phyloP scores from a whole-genome alignment of 441 rosid species.

The Francoa sonchifolia region DNA sequence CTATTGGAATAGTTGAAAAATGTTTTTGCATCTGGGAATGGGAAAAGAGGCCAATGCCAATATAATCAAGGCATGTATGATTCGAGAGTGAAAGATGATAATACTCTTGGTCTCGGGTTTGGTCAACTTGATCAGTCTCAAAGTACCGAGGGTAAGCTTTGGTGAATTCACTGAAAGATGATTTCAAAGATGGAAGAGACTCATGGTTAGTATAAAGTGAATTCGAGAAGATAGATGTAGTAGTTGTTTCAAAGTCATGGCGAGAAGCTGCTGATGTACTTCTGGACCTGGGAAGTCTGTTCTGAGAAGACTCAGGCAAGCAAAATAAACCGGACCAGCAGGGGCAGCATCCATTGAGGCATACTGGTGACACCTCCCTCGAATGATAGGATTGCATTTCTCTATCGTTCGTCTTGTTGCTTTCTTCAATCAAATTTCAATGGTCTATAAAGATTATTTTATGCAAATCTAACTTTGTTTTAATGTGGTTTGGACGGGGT shows the following conservation, averaged over 20 bases:
- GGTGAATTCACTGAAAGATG: conserved; percentile 52
- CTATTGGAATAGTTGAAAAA: conserved; percentile 14
- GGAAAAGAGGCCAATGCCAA: conserved; percentile 78
- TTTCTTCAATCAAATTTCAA: background rate
- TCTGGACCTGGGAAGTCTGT: conserved; percentile 16
- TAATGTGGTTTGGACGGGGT: too few relatives aligned
- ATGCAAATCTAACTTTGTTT: too few relatives aligned
- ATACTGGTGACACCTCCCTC: conserved; percentile 31
- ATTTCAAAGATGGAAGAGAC: conserved; percentile 54
- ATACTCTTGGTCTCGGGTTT: conserved; percentile 51
- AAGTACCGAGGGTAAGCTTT: conserved; percentile 49
- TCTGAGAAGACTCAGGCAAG: conserved; percentile 25
- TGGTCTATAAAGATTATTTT: too few relatives aligned
- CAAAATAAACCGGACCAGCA: conserved; percentile 20
- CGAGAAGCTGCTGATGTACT: conserved; percentile 43
- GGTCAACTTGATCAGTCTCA: conserved; percentile 43
- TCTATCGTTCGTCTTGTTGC: background rate
- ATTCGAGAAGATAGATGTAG: conserved; percentile 56
- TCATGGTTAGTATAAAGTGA: conserved; percentile 59
- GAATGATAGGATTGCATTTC: conserved; percentile 36
- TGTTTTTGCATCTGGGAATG: conserved; percentile 44
- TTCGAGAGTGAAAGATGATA: conserved; percentile 47
- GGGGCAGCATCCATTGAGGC: conserved; percentile 56
- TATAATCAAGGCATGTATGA: conserved; percentile 78
- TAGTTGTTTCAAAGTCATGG: conserved; percentile 42